These are phyloP conservation scores for Ceratocystis cacaofunesta DNA, from an alignment of 2,329 filamentous ascomycete genomes.

Conservation along the genomic window DNA sequence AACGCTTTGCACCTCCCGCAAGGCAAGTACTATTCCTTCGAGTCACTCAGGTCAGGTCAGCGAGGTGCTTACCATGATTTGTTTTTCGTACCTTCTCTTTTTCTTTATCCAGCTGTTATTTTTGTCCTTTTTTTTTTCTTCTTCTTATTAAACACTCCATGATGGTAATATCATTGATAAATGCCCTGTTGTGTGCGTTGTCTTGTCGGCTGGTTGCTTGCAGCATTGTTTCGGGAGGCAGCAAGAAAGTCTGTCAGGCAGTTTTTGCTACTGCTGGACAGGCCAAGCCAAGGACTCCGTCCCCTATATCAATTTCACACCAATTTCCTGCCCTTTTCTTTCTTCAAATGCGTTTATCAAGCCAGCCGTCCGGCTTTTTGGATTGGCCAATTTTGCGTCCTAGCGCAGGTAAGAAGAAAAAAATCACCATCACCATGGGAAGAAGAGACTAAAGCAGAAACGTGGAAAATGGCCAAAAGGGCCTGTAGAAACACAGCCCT, in stretches of 20 bases:
- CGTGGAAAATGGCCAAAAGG: not conserved
- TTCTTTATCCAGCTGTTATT: not conserved
- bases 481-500: slow-evolving; percentile 3
- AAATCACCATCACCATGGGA: not conserved
- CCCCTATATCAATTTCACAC: not conserved
- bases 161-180: not conserved
- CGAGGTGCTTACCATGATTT: not conserved
- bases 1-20: slow-evolving; percentile 7
- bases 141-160: not conserved
- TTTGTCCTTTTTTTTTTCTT: not conserved
- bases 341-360: not conserved
- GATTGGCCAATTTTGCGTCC: not conserved
- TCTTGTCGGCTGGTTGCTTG: not conserved
- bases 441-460: not conserved
- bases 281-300: not conserved
- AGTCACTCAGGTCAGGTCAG: not conserved
- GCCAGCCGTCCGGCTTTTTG: not conserved
- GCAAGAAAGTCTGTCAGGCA: not conserved
- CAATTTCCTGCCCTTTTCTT: not conserved
- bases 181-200: not conserved
- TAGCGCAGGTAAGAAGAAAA: not conserved
- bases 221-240: not conserved
- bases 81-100: not conserved
- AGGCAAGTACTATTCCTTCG: not conserved
- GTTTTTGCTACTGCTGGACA: not conserved